Conservation (phyloP, 176 grass and related monocot species). For the Paspalum vaginatum region DNA sequence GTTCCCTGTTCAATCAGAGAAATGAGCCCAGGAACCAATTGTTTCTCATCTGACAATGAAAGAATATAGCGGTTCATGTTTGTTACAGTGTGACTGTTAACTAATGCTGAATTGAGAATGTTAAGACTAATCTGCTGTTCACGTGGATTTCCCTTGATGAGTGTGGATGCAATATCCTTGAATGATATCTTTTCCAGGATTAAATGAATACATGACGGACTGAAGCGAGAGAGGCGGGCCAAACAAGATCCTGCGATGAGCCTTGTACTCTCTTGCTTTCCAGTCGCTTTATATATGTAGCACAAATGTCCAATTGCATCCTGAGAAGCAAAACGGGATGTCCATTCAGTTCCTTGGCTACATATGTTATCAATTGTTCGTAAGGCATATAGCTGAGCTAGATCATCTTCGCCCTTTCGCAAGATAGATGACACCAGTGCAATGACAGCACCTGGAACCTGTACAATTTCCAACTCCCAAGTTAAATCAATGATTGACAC, state of each 20-base stretch:
- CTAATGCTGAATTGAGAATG: conserved; percentile 79
- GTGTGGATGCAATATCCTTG: conserved; percentile 72
- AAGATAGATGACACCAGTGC: conserved; percentile 89
- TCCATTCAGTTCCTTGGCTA: conserved; percentile 91
- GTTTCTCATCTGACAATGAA: conserved; percentile 85
- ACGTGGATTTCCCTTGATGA: conserved; percentile 79
- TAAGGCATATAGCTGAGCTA: conserved; percentile 92
- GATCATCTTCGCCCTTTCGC: conserved; percentile 95
- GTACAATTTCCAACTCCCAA: conserved; percentile 37
- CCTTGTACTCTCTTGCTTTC: conserved; percentile 90
- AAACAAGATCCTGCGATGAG: conserved; percentile 93
- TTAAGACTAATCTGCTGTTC: conserved; percentile 93
- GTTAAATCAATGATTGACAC: conserved; percentile 28
- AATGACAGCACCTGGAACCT: conserved; percentile 93
- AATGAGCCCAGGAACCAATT: conserved; percentile 65
- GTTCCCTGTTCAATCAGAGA: conserved; percentile 80
- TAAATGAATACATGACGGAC: conserved; percentile 77
- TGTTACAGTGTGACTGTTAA: conserved; percentile 63
- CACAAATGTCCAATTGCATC: conserved; percentile 84
- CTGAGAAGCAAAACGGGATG: conserved; percentile 88
- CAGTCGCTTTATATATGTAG: conserved; percentile 92
- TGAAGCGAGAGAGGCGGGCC: conserved; percentile 78
- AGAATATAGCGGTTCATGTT: conserved; percentile 79
- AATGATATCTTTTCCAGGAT: conserved; percentile 78
- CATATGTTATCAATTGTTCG: conserved; percentile 97